Evolutionary conservation across 2,329 filamentous ascomycete genomes (phyloP), one percentile per base, ranked within the genome.

Genomic region (Elsinoe ampelina): DNA sequence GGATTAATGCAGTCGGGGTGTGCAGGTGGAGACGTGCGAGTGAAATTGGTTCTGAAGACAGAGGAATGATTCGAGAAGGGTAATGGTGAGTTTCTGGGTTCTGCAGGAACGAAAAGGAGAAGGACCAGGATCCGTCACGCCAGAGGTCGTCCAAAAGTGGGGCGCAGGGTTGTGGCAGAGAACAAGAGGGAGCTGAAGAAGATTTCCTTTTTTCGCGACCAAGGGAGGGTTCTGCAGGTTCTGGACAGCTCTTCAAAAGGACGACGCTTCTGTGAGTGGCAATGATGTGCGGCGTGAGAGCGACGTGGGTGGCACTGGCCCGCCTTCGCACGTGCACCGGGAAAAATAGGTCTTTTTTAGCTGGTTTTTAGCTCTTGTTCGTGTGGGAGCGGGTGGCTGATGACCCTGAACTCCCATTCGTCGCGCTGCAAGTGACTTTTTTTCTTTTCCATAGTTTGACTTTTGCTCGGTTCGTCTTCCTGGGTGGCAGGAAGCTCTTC

Each of bases 71-170:
- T 38, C 35, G 48, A 52, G 48, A 36, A 38, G 32, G 48, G 48
- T 26, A 39, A 52, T 52, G 48, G 34, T 34, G 48, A 52, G 48
- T 52, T 52, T 52, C 35, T 32, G 19, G 45, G 32, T 17, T 7
- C 48, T 52, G 48, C 48, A 52, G 48, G 48, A 39, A 52, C 48
- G n/a, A 52, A 52, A 52, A 52, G 34, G 48, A 45, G 34, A 36
- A 15, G 15, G 35, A 52, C 48, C 32, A 52, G 48, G 48, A 52
- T 52, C 26, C 48, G 48, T 36, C 48, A 52, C 32, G 48, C 26
- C 13, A 51, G 17, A 41, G 38, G 38, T 41, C n/a, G n/a, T 15
- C n/a, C 17, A 19, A 41, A 41, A 41, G 38, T 41, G 13, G n/a
- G n/a, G 38, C n/a, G 41, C 41, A 26, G 45, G 26, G 45, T 50